Evolutionary conservation across 176 grass and related monocot species (phyloP), one percentile per base, ranked within the genome.

Genomic region (Calamus simplicifolius): DNA sequence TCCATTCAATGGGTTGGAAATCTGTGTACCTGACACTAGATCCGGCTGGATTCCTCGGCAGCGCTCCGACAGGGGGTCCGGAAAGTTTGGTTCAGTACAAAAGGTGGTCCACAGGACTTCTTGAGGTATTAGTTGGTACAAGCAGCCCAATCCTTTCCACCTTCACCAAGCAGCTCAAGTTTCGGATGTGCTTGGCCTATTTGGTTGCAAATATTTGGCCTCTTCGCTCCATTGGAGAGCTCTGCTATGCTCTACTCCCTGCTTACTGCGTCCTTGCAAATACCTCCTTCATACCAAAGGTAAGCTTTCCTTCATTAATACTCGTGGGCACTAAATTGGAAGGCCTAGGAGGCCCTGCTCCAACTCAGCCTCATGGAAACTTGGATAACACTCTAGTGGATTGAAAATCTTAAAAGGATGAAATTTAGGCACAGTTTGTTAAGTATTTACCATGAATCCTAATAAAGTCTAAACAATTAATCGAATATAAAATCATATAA

Each of bases 201-300:
- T 16, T 83, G 0, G 0, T 69, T 15, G 0, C 76, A 10, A 0
- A 57, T 3, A 18, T 57, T 1, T 83, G 75, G 75, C 3, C 80
- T 0, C 0, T 80, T n/a, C 61, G 68, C 14, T 68, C 58, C 4
- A 52, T 77, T 0, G 66, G 82, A 3, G 85, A 88, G 72, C 6
- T 88, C 5, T 80, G 67, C 28, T 88, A 88, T 1, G 76, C 79
- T 1, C 19, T 88, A 0, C 4, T 88, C 13, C 63, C 52, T 19
- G 79, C 85, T 23, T 88, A 73, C 23, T 83, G 79, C 49, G 35
- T 83, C 43, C 68, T 88, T 2, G 43, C 85, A 6, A 69, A 69
- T 27, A 27, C 16, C 0, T 79, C 79, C n/a, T 88, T 88, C 63
- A 18, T 88, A 68, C 85, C 85, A 5, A 79, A 73, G 71, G 79